These are phyloP conservation scores for Epichloe amarillans DNA, from an alignment of 2,329 filamentous ascomycete species.

Conservation along the genomic window DNA sequence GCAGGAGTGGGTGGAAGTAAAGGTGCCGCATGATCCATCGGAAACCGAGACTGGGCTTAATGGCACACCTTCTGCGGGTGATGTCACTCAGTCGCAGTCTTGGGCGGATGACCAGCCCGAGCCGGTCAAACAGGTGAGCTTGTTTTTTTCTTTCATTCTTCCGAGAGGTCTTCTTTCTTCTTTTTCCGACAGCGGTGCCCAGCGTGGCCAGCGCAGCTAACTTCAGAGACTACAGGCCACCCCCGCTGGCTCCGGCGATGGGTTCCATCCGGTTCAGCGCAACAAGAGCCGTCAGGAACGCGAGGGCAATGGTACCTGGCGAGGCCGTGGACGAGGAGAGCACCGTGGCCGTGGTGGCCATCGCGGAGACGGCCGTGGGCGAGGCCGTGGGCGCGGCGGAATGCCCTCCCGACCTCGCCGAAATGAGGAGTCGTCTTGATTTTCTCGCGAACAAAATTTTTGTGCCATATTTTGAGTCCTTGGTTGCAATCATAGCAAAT, in stretches of 20 bases:
- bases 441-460: not conserved
- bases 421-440: conserved; percentile 21
- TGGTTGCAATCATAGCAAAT: not conserved
- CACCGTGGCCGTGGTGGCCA: conserved; percentile 38
- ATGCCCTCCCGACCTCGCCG: conserved; percentile 23
- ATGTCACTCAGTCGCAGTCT: conserved; percentile 42
- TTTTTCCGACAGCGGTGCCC: not conserved
- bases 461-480: not conserved
- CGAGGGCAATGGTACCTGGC: conserved; percentile 28
- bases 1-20: conserved; percentile 58
- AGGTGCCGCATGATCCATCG: conserved; percentile 56
- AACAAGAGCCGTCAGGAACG: conserved; percentile 42
- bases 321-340: conserved; percentile 34
- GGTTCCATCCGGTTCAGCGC: conserved; percentile 60
- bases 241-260: conserved; percentile 39
- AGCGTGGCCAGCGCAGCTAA: not conserved
- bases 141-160: not conserved
- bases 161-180: not conserved
- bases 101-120: conserved; percentile 75
- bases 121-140: conserved; percentile 28
- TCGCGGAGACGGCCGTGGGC: conserved; percentile 32
- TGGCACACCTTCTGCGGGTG: conserved; percentile 43
- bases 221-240: conserved; percentile 20
- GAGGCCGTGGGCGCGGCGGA: conserved; percentile 27
- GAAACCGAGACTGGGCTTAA: conserved; percentile 58